These are phyloP conservation scores for Cryphonectria parasitica DNA, from an alignment of 2,329 filamentous ascomycete species.

Conservation along the genomic window DNA sequence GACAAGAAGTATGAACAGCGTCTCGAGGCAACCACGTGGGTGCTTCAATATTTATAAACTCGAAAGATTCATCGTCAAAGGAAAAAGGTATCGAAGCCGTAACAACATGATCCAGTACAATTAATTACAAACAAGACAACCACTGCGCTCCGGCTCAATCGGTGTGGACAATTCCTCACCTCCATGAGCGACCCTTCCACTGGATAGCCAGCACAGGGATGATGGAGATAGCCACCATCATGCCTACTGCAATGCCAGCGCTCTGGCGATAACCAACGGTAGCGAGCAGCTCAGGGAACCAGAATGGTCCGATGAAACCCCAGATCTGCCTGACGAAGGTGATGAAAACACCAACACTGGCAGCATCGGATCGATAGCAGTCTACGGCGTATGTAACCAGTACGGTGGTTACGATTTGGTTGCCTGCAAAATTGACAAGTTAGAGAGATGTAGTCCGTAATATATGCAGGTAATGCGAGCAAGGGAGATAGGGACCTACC, in stretches of 20 bases:
- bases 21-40: background rate
- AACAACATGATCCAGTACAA: background rate
- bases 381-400: slow-evolving; percentile 65
- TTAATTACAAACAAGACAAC: background rate
- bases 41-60: background rate
- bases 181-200: slow-evolving; percentile 29
- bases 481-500: background rate
- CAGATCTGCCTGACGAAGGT: slow-evolving; percentile 54
- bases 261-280: slow-evolving; percentile 39
- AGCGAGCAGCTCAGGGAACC: slow-evolving; percentile 46
- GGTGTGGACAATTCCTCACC: background rate
- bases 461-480: background rate
- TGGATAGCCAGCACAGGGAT: slow-evolving; percentile 30
- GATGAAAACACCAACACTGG: slow-evolving; percentile 61
- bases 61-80: background rate
- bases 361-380: slow-evolving; percentile 55
- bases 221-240: slow-evolving; percentile 37
- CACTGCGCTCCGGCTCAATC: background rate
- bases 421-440: slow-evolving; percentile 42
- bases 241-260: slow-evolving; percentile 41
- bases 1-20: background rate
- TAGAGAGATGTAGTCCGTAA: background rate
- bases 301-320: slow-evolving; percentile 53
- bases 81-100: background rate
- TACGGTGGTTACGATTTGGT: slow-evolving; percentile 65